These are phyloP conservation scores for Maudiozyma saulgeensis DNA, from an alignment of 805 yeast genomes.

Conservation along the genomic window DNA sequence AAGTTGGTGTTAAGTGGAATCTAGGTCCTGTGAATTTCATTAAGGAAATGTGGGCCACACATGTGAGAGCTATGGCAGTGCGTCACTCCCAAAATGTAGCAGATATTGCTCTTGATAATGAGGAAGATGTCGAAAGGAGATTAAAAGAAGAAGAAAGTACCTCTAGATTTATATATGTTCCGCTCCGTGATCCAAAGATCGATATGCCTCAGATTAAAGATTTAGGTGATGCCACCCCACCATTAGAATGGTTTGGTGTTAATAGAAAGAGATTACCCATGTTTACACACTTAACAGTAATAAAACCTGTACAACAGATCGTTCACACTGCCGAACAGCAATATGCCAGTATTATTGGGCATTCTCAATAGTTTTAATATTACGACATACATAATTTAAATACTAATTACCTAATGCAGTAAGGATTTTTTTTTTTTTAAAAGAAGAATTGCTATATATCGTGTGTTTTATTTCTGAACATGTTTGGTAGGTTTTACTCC, in stretches of 20 bases:
- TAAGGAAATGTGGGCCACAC: constrained; percentile 85
- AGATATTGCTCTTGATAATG: constrained; percentile 12
- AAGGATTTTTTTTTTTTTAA: background rate
- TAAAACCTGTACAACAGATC: constrained; percentile 62
- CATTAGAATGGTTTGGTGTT: constrained; percentile 95
- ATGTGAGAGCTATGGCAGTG: constrained; percentile 60
- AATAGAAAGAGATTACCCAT: constrained; percentile 82
- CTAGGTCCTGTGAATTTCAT: constrained; percentile 84
- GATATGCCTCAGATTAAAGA: constrained; percentile 86
- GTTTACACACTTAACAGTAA: constrained; percentile 70
- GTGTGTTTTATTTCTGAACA: no score
- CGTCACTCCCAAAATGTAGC: constrained; percentile 38
- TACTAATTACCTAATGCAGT: background rate
- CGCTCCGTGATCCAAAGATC: constrained; percentile 68
- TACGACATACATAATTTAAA: background rate
- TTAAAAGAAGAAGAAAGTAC: constrained; percentile 34
- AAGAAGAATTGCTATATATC: no score
- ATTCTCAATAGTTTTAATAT: constrained; percentile 16
- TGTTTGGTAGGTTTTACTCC: no score
- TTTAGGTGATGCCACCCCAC: constrained; percentile 95
- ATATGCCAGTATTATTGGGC: constrained; percentile 35
- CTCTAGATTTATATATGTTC: constrained; percentile 38
- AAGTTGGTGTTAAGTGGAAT: constrained; percentile 89
- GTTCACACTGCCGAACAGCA: constrained; percentile 54
- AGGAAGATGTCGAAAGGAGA: constrained; percentile 32